Evolutionary conservation across 306 rosid genomes (phyloP).

Genomic region (Arachis hypogaea): DNA sequence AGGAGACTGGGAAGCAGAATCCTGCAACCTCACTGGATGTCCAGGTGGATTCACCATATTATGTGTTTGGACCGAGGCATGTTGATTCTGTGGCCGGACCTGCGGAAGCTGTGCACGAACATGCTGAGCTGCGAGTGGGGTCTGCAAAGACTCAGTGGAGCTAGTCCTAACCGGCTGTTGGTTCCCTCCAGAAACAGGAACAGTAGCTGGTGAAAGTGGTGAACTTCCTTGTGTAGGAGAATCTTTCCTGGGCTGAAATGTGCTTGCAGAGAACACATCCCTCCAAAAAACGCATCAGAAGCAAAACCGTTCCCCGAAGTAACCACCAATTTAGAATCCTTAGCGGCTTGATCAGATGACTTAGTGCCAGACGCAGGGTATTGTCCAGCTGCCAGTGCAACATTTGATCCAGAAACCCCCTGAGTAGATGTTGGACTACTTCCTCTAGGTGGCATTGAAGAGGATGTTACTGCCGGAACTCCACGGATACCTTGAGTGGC

Average conservation of each 20-base stretch:
- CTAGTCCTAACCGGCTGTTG: slow-evolving; percentile 55
- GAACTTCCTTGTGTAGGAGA: slow-evolving; percentile 52
- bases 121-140: slow-evolving; percentile 56
- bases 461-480: slow-evolving; percentile 45
- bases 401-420: slow-evolving; percentile 62
- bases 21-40: slow-evolving; percentile 51
- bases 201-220: slow-evolving; percentile 52
- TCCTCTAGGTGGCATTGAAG: slow-evolving; percentile 53
- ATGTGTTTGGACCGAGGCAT: slow-evolving; percentile 47
- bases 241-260: slow-evolving; percentile 62
- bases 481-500: slow-evolving; percentile 61
- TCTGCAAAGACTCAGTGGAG: slow-evolving; percentile 53
- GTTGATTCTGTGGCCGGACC: slow-evolving; percentile 60
- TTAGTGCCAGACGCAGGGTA: slow-evolving; percentile 52
- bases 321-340: slow-evolving; percentile 50
- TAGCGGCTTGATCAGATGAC: slow-evolving; percentile 52
- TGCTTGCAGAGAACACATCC: slow-evolving; percentile 68
- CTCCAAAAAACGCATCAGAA: slow-evolving; percentile 70
- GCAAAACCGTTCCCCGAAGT: slow-evolving; percentile 70
- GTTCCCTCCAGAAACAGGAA: slow-evolving; percentile 57
- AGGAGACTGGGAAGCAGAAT: slow-evolving; percentile 62
- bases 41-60: slow-evolving; percentile 50
- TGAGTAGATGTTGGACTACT: slow-evolving; percentile 48
- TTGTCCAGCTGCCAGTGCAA: slow-evolving; percentile 53
- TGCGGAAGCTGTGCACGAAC: slow-evolving; percentile 58